phyloP scores from a whole-genome alignment of 805 yeast species.

The Ogataea siamensis region DNA sequence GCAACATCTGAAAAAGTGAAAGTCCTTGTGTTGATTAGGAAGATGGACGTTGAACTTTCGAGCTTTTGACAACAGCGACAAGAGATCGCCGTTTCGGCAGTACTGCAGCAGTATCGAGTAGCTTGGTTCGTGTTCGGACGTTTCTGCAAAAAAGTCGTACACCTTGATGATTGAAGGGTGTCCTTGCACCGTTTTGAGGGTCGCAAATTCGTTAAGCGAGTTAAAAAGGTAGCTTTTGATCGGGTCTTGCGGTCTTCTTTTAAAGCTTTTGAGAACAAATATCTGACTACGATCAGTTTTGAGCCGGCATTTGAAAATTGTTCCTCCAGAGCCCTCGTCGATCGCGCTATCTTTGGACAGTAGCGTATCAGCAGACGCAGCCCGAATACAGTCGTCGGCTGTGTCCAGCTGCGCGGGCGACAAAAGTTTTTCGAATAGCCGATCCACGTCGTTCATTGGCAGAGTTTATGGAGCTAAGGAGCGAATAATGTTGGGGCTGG shows the following conservation, averaged over 20 bases:
- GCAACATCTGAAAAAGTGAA: slow-evolving; percentile 52
- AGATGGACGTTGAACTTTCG: slow-evolving; percentile 36
- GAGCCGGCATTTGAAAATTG: slow-evolving; percentile 22
- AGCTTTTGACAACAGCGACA: slow-evolving; percentile 40
- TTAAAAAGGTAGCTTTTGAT: slow-evolving; percentile 13
- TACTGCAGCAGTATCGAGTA: slow-evolving; percentile 42
- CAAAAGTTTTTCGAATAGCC: background rate
- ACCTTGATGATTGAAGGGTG: slow-evolving; percentile 12
- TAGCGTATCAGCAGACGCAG: slow-evolving; percentile 8
- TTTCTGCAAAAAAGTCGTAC: slow-evolving; percentile 16
- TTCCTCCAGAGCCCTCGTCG: slow-evolving; percentile 35
- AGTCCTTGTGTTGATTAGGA: slow-evolving; percentile 40
- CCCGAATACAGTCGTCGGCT: background rate
- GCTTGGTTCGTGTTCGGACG: slow-evolving; percentile 2
- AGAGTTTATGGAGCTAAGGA: background rate
- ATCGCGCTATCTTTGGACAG: slow-evolving; percentile 19
- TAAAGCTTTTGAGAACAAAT: slow-evolving; percentile 18
- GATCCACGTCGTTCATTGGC: background rate
- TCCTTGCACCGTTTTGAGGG: slow-evolving; percentile 17
- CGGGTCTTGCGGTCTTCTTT: slow-evolving; percentile 8
- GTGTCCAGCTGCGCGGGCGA: background rate
- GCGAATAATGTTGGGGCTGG: too few relatives aligned
- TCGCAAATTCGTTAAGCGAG: slow-evolving; percentile 32
- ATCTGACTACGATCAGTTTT: slow-evolving; percentile 4
- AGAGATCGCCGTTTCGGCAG: slow-evolving; percentile 47